Conservation (phyloP, 306 rosid species). For the Sindora glabra region DNA sequence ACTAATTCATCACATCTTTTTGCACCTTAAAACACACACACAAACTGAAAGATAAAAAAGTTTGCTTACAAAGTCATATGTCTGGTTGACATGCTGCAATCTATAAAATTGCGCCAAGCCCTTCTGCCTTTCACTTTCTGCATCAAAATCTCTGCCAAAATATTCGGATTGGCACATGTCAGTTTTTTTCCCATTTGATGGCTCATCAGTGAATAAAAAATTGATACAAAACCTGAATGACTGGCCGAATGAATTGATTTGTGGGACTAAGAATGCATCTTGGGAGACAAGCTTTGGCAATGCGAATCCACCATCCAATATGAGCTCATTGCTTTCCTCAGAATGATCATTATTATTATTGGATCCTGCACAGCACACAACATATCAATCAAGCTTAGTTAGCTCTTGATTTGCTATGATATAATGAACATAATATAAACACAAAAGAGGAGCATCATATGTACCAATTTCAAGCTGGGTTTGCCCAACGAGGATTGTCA, state of each 20-base stretch:
- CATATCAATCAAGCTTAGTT: no score
- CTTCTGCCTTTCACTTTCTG: conserved; percentile 51
- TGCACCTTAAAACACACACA: no score
- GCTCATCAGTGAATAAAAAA: background rate
- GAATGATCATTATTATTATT: conserved; percentile 7
- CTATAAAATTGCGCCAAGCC: conserved; percentile 49
- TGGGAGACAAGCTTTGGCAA: conserved; percentile 17
- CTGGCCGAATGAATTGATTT: conserved; percentile 49
- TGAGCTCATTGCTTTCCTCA: conserved; percentile 22
- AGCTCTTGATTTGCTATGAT: background rate
- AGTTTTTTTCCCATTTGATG: background rate
- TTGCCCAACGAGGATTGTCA: conserved; percentile 47
- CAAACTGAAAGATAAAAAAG: no score
- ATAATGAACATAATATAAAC: background rate
- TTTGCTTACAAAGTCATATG: conserved; percentile 41
- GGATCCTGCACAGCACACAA: background rate
- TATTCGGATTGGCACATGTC: background rate
- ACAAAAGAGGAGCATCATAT: background rate
- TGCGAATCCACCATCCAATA: conserved; percentile 43
- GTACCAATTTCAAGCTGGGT: conserved; percentile 24
- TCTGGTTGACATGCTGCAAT: conserved; percentile 49
- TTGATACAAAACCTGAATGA: conserved; percentile 36
- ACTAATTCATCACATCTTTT: no score
- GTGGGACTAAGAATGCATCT: conserved; percentile 26
- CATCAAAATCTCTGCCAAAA: conserved; percentile 40